Base-by-base conservation (phyloP, 1,139 yeast genomes). In the Yamadazyma buinensis region DNA sequence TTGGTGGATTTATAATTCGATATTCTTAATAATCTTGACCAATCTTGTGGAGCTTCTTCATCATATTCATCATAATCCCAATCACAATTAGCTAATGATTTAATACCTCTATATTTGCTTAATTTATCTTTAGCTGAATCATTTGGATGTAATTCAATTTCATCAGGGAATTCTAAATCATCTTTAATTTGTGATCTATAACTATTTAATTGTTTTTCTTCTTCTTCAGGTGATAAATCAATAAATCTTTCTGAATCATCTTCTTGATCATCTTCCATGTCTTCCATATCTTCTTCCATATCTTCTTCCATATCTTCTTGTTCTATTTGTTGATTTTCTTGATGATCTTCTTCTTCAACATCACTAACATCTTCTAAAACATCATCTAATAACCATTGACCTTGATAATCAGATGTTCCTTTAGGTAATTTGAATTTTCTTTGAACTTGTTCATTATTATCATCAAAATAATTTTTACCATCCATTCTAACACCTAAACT, bases 131-230 rank as follows among this genome's bases (percentile, higher is more conserved):
- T 76, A 11, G 86, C 98, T 9, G 84, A 73, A 46, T 76, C 88
- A 5, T 61, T 54, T 21, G 97, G 97, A 35, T 72, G 75, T 32
- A 92, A 64, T 57, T 94, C 97, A 37, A 90, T 63, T 61, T 94
- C 98, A 61, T 94, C 99, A 0, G 98, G 97, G 67, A 88, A 92
- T 49, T 92, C 96, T 29, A 80, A 72, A 54, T 92, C 97, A 33
- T 88, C 97, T 41, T 75, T 75, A 43, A 82, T 95, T 39, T 77
- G 61, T 28, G 72, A 69, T 52, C 95, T 77, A 61, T 70, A 87
- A 48, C 73, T 78, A 37, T 72, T 65, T 43, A 88, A 67, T 57
- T 88, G 97, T 47, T 79, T 72, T 43, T 77, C 79, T 58, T 88
- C 97, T 50, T 88, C 96, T 47, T 85, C 95, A 14, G 83, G 80